Conservation (phyloP, 176 grass and related monocot genomes). For the Avena eriantha region DNA sequence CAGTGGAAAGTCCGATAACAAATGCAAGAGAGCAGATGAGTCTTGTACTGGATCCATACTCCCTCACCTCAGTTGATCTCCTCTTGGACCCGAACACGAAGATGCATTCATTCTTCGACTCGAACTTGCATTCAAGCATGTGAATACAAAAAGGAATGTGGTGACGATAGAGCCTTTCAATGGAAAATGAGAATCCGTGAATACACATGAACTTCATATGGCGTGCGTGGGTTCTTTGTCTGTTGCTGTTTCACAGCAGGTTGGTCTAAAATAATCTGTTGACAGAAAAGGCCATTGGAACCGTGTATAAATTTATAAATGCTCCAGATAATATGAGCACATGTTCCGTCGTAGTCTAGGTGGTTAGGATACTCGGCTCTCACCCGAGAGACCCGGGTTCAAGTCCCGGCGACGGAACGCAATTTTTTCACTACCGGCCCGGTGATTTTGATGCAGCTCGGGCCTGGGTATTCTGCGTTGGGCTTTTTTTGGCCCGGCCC, state of each 20-base stretch:
- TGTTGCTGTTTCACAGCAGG: not conserved
- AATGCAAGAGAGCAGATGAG: conserved; percentile 64
- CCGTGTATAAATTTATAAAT: no score
- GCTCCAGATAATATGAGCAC: not conserved
- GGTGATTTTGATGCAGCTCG: no score
- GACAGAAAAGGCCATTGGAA: not conserved
- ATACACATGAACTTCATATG: not conserved
- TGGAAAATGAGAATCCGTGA: not conserved
- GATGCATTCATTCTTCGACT: not conserved
- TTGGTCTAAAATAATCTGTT: not conserved
- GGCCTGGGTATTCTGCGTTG: no score
- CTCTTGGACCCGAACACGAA: conserved; percentile 36
- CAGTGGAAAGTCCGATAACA: conserved; percentile 54
- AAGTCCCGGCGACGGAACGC: conserved; percentile 68
- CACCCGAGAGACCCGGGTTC: conserved; percentile 80
- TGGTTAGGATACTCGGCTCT: conserved; percentile 98
- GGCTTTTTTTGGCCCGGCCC: no score
- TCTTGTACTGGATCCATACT: conserved; percentile 60
- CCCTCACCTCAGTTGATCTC: conserved; percentile 83
- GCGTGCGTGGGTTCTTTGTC: not conserved
- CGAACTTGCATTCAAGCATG: conserved; percentile 34
- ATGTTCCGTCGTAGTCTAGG: conserved; percentile 71
- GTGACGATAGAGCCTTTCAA: not conserved
- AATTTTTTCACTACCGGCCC: no score
- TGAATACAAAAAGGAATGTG: conserved; percentile 9